Evolutionary conservation across 495 filamentous ascomycete species (phyloP), one percentile per base, ranked within the genome.

Genomic region (Talaromyces thailandensis): DNA sequence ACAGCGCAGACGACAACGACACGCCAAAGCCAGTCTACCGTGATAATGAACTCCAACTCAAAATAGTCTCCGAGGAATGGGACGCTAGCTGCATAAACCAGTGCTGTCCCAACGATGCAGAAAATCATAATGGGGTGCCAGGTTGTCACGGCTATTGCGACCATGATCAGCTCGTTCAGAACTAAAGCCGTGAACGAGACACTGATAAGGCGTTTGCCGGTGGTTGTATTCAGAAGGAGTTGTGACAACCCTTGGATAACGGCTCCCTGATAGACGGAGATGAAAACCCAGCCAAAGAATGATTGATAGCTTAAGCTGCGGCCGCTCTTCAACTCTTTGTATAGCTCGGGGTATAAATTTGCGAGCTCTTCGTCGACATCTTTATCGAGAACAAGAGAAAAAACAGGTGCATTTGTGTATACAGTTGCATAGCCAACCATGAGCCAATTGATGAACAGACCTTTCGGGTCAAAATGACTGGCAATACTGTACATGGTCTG

Each of bases 401-500:
- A 91, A 43, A 99, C 95, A 0, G 95, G 95, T 2, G 82, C 81
- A 76, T 94, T 96, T 18, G 95, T 99, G 75, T 99, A 99, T 12
- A 98, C 81, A 0, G 93, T 97, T 1, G 93, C 93, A 70, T 98
- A 99, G 56, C 95, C 95, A 32, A 99, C 93, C 64, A 99, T 84
- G 28, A 99, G 84, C 95, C 95, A 99, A 70, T 96, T 89, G 78
- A 88, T 90, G 78, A 97, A 99, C 16, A 99, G 78, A 25, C 92
- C 95, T 65, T 93, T 91, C 0, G 95, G 95, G 67, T 96, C 91
- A 66, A 96, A 96, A 61, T 87, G 82, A 32, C 87, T 84, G 12
- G 94, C 93, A 57, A 98, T 93, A 73, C 89, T 94, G 75, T 93
- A 99, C 82, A 99, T 91, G 0, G 93, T 97, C 74, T 99, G 95